Evolutionary conservation across 108 stramenopile species (phyloP).

Genomic region (Schizochytrium sp.): DNA sequence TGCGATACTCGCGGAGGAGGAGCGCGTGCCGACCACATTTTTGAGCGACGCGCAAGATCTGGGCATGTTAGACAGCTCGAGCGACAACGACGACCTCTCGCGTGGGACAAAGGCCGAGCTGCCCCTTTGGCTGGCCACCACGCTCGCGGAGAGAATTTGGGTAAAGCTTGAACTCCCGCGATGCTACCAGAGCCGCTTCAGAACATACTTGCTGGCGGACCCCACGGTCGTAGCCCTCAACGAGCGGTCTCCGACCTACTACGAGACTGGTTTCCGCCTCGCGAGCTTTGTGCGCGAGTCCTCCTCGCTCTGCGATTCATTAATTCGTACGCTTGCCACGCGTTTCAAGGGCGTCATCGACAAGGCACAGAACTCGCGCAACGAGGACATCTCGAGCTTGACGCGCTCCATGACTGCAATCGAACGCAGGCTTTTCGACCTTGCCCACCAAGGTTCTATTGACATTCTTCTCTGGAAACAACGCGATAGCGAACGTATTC

Average conservation of each 20-base stretch:
- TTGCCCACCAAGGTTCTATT: background rate
- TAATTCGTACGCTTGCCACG: background rate
- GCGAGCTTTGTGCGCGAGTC: background rate
- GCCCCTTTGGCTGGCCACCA: background rate
- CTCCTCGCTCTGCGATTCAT: background rate
- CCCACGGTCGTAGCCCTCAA: background rate
- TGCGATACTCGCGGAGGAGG: background rate
- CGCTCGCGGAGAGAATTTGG: background rate
- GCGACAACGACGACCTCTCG: background rate
- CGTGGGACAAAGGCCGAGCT: background rate
- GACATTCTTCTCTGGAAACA: background rate
- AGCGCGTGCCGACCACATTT: background rate
- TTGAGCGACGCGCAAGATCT: background rate
- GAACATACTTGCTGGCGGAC: background rate
- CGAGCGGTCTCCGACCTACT: background rate
- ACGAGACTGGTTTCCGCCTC: background rate
- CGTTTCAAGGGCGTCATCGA: background rate
- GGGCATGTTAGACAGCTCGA: background rate
- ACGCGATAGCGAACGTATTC: background rate
- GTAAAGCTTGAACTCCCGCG: background rate
- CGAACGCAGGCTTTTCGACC: background rate
- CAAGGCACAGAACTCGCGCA: slow-evolving; percentile 16
- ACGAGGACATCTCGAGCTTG: background rate
- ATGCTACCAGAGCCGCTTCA: background rate
- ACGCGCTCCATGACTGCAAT: background rate